Conservation (phyloP, 805 yeast species). For the Yarrowia keelungensis region DNA sequence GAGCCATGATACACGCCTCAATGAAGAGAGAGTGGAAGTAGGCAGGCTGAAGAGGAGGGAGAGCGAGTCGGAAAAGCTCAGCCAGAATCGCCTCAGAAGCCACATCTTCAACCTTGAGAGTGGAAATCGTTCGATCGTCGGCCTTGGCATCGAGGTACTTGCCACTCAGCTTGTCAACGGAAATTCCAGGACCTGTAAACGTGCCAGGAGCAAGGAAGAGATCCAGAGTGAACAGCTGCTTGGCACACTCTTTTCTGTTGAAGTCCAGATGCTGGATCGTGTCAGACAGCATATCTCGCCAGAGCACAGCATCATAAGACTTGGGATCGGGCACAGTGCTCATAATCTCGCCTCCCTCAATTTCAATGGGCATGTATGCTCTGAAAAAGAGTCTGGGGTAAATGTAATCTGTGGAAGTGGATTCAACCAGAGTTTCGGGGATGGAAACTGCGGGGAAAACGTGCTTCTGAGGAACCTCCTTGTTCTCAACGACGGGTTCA, state of each 20-base stretch:
- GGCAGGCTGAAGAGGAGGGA: conserved; percentile 67
- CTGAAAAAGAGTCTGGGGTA: conserved; percentile 66
- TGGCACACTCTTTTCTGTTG: conserved; percentile 85
- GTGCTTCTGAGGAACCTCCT: conserved; percentile 40
- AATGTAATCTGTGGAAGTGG: conserved; percentile 54
- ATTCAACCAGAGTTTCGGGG: conserved; percentile 43
- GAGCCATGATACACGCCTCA: conserved; percentile 84
- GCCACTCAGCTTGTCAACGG: conserved; percentile 69
- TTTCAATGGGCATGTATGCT: conserved; percentile 58
- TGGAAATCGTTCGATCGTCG: conserved; percentile 52
- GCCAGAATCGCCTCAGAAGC: conserved; percentile 83
- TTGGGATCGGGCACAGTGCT: conserved; percentile 69
- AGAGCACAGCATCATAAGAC: conserved; percentile 63
- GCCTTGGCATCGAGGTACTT: conserved; percentile 28
- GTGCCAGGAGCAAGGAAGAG: conserved; percentile 68
- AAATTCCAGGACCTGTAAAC: conserved; percentile 77
- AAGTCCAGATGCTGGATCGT: conserved; percentile 81
- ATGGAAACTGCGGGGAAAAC: conserved; percentile 50
- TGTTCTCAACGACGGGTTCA: conserved; percentile 17
- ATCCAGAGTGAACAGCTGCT: conserved; percentile 78
- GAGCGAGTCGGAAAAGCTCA: conserved; percentile 77
- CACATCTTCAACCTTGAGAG: conserved; percentile 91
- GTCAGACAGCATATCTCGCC: conserved; percentile 79
- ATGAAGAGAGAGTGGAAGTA: conserved; percentile 86
- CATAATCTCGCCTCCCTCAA: conserved; percentile 54